A percentile compares a stretch with the other conserved stretches of the same genome.
Evolutionary conservation across 805 yeast genomes (phyloP).

Genomic region (Candida ulmi): DNA sequence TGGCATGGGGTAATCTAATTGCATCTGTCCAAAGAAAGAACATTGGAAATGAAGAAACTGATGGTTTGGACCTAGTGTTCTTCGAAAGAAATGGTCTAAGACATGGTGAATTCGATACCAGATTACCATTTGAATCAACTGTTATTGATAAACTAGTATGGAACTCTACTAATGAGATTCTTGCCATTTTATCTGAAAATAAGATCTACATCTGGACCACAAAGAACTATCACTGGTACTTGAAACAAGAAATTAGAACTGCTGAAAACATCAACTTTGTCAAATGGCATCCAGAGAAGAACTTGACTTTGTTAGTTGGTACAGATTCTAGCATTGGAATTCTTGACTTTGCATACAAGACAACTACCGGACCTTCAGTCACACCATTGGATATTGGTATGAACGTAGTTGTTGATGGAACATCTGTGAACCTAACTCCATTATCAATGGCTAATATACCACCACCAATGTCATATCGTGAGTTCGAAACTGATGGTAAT

Average conservation of each 20-base stretch:
- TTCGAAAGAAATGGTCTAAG: slow-evolving; percentile 92
- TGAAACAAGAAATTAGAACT: slow-evolving; percentile 67
- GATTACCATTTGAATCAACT: slow-evolving; percentile 46
- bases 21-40: slow-evolving; percentile 70
- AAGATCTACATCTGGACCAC: slow-evolving; percentile 85
- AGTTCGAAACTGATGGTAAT: slow-evolving; percentile 46
- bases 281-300: slow-evolving; percentile 89
- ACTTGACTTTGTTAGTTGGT: slow-evolving; percentile 66
- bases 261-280: slow-evolving; percentile 31
- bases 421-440: slow-evolving; percentile 69
- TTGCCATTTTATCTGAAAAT: slow-evolving; percentile 60
- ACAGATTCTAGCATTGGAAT: slow-evolving; percentile 47
- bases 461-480: slow-evolving; percentile 83
- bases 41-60: slow-evolving; percentile 37
- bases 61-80: slow-evolving; percentile 53
- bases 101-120: slow-evolving; percentile 76
- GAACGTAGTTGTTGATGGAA: slow-evolving; percentile 77
- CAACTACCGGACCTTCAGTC: slow-evolving; percentile 61
- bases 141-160: slow-evolving; percentile 54
- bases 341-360: slow-evolving; percentile 60
- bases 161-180: slow-evolving; percentile 75
- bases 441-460: slow-evolving; percentile 83
- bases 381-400: slow-evolving; percentile 73
- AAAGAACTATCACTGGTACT: slow-evolving; percentile 93
- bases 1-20: slow-evolving; percentile 87